Percentiles rank a stretch among this genome's conserved stretches.
Evolutionary conservation across 768 basidiomycete genomes (phyloP).

Genomic region (Dacryopinax primogenitus): DNA sequence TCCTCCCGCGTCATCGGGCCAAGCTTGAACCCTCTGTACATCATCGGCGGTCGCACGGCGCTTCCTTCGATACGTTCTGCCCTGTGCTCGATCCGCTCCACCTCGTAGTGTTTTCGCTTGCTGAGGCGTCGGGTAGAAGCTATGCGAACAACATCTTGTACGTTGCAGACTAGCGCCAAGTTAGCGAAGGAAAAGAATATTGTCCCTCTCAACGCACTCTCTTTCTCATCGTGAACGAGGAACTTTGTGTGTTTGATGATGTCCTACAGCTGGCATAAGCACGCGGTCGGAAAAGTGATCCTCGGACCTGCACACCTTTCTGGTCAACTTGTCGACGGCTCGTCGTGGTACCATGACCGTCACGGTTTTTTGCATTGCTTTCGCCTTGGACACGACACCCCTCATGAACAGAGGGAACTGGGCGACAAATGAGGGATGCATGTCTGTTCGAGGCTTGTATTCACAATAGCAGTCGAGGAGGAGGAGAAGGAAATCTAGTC

Average conservation of each 20-base stretch:
- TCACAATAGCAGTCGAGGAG: background rate
- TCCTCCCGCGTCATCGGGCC: background rate
- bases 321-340: background rate
- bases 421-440: background rate
- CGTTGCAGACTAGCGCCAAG: background rate
- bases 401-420: background rate
- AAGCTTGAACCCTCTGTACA: background rate
- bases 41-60: background rate
- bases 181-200: background rate
- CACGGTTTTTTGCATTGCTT: background rate
- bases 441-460: background rate
- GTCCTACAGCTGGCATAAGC: background rate
- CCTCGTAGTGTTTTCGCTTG: background rate
- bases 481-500: background rate
- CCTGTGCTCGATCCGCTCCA: background rate
- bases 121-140: background rate
- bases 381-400: conserved; percentile 17
- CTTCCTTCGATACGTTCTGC: background rate
- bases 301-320: background rate
- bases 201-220: background rate
- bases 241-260: background rate
- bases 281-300: background rate
- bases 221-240: background rate
- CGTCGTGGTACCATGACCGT: conserved; percentile 1
- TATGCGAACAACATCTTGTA: background rate